Percentiles rank a stretch among this genome's conserved stretches.
Conservation (phyloP, 495 filamentous ascomycete genomes). For the Aspergillus nidulans region DNA sequence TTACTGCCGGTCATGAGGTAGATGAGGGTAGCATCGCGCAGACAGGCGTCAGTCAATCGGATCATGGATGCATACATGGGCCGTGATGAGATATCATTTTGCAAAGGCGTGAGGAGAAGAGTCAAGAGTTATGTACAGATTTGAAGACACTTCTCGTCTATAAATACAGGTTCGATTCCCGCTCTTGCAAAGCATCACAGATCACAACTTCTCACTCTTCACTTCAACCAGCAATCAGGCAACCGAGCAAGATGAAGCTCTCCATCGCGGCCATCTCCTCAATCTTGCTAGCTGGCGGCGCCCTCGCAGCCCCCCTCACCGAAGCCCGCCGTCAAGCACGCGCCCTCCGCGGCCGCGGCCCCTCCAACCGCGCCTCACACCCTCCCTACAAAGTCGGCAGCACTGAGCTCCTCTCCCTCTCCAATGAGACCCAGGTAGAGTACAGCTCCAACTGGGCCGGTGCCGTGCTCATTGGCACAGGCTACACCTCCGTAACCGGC, state of each 20-base stretch:
- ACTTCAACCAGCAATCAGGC: not conserved
- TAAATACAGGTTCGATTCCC: not conserved
- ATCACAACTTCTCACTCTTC: not conserved
- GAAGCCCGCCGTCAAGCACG: not conserved
- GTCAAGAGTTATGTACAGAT: no score
- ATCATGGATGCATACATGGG: not conserved
- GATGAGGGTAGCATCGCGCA: not conserved
- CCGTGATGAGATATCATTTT: not conserved
- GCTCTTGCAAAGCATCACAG: not conserved
- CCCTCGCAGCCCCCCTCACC: not conserved
- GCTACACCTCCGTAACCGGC: conserved; percentile 45
- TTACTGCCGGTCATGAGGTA: not conserved
- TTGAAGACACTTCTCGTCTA: not conserved
- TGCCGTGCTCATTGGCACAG: conserved; percentile 42
- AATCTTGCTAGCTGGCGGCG: not conserved
- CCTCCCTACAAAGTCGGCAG: conserved; percentile 26
- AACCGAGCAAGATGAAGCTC: not conserved
- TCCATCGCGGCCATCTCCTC: not conserved
- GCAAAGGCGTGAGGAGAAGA: not conserved
- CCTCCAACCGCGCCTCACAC: conserved; percentile 2
- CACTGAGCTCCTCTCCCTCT: conserved; percentile 18
- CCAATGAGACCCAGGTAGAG: conserved; percentile 28
- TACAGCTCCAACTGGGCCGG: conserved; percentile 55
- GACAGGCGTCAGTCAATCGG: not conserved
- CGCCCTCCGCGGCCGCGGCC: not conserved